A percentile compares a stretch with the other conserved stretches of the same genome.
phyloP scores from a whole-genome alignment of 371 early-diverging fungal genomes.

The Blakeslea trispora region DNA sequence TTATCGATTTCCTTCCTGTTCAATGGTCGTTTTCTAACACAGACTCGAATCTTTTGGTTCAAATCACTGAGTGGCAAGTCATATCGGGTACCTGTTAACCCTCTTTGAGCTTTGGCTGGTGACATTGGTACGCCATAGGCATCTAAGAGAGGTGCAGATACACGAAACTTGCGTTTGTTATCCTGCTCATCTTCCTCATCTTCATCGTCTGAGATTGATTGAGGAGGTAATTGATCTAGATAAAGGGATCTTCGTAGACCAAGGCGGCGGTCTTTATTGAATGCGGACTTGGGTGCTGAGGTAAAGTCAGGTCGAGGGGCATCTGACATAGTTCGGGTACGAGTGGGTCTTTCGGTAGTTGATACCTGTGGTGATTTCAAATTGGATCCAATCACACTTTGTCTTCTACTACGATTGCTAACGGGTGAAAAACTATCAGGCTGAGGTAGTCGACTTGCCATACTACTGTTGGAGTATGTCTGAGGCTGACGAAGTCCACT shows the following conservation, averaged over 20 bases:
- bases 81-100: not conserved
- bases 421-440: slow-evolving; percentile 9
- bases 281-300: slow-evolving; percentile 14
- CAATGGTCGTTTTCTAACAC: slow-evolving; percentile 92
- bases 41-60: slow-evolving; percentile 85
- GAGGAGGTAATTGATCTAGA: slow-evolving; percentile 1
- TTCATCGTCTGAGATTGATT: too few species aligned
- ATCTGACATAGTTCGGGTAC: slow-evolving; percentile 44
- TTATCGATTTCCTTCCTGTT: slow-evolving; percentile 75
- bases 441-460: slow-evolving; percentile 11
- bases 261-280: slow-evolving; percentile 13
- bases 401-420: slow-evolving; percentile 17
- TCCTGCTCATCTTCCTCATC: slow-evolving; percentile 31
- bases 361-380: slow-evolving; percentile 5
- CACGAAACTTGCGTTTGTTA: slow-evolving; percentile 36
- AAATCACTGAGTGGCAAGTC: too few species aligned
- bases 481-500: slow-evolving; percentile 36
- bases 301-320: slow-evolving; percentile 30
- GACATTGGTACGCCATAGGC: slow-evolving; percentile 31
- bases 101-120: too few species aligned
- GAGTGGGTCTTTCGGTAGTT: slow-evolving; percentile 16
- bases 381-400: slow-evolving; percentile 23
- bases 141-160: slow-evolving; percentile 37
- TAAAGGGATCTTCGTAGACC: slow-evolving; percentile 10
- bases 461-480: slow-evolving; percentile 13